Percentiles rank a stretch among this genome's conserved stretches.
Evolutionary conservation across 495 filamentous ascomycete genomes (phyloP).

Genomic region (Tirmania nivea): DNA sequence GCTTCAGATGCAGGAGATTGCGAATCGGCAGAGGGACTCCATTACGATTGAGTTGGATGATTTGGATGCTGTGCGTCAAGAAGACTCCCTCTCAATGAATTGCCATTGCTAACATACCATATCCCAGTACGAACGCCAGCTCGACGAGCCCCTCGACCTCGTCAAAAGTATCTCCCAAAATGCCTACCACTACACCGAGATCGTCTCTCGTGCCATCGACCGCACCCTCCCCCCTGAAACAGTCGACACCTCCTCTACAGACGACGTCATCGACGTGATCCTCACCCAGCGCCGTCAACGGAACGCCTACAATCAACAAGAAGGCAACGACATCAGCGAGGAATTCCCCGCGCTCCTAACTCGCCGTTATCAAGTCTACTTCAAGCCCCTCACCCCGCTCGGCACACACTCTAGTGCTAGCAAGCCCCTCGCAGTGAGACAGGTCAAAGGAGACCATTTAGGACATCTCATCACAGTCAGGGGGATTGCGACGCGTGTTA

Average conservation of each 20-base stretch:
- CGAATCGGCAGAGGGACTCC: slow-evolving; percentile 51
- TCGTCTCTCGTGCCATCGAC: slow-evolving; percentile 74
- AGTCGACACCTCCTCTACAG: slow-evolving; percentile 69
- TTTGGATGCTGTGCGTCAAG: slow-evolving; percentile 38
- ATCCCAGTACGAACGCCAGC: slow-evolving; percentile 59
- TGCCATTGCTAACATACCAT: slow-evolving; percentile 8
- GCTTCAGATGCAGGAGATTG: slow-evolving; percentile 68
- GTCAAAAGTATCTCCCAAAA: slow-evolving; percentile 73
- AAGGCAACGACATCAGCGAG: slow-evolving; percentile 35
- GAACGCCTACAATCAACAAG: slow-evolving; percentile 40
- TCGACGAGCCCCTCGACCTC: slow-evolving; percentile 45
- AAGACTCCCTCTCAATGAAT: not conserved
- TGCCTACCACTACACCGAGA: slow-evolving; percentile 85
- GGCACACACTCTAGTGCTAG: slow-evolving; percentile 38
- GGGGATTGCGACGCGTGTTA: slow-evolving; percentile 85
- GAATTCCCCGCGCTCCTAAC: slow-evolving; percentile 83
- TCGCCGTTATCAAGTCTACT: slow-evolving; percentile 79
- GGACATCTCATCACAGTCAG: slow-evolving; percentile 84
- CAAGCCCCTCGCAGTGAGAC: slow-evolving; percentile 81
- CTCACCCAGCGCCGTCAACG: slow-evolving; percentile 76
- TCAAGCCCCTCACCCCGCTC: slow-evolving; percentile 66
- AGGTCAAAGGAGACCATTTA: slow-evolving; percentile 78
- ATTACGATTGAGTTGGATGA: slow-evolving; percentile 82
- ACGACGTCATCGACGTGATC: slow-evolving; percentile 90
- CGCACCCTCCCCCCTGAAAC: slow-evolving; percentile 61